Evolutionary conservation across 257 asterid species (phyloP).

Genomic region (Nicotiana paniculata): DNA sequence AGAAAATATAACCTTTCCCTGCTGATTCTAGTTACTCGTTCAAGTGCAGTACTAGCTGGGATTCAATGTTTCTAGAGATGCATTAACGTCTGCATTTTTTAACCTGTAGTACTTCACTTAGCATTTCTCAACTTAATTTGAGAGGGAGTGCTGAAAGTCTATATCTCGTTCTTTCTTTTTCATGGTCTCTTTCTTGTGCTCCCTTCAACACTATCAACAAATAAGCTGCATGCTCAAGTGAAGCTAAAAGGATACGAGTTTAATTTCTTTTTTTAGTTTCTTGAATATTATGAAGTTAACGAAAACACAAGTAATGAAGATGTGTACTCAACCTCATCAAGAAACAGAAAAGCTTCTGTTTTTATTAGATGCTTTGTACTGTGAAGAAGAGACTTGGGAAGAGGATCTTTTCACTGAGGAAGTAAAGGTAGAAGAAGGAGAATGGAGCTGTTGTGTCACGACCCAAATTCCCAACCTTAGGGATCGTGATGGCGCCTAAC

Average conservation of each 20-base stretch:
- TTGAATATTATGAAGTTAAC: constrained; percentile 28
- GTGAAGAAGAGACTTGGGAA: constrained; percentile 21
- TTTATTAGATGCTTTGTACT: constrained; percentile 33
- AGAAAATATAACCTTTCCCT: background rate
- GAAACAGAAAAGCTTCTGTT: constrained; percentile 23
- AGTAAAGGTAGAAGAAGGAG: constrained; percentile 11
- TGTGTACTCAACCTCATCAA: constrained; percentile 33
- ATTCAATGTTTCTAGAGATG: background rate
- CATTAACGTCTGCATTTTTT: background rate
- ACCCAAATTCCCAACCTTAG: no score
- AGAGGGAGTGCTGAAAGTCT: background rate
- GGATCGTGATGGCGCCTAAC: no score
- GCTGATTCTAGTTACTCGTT: background rate
- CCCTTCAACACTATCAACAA: background rate
- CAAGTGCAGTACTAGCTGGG: background rate
- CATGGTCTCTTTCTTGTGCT: background rate
- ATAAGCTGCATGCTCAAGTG: background rate
- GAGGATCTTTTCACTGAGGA: constrained; percentile 6
- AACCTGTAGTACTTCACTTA: background rate
- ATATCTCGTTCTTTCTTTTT: no score
- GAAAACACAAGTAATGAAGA: constrained; percentile 18
- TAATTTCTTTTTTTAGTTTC: constrained; percentile 7
- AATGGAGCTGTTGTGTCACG: constrained; percentile 34
- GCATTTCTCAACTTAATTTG: background rate
- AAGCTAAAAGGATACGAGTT: background rate